Base-by-base conservation (phyloP, 2,329 filamentous ascomycete genomes). In the Alternaria arbusti region DNA sequence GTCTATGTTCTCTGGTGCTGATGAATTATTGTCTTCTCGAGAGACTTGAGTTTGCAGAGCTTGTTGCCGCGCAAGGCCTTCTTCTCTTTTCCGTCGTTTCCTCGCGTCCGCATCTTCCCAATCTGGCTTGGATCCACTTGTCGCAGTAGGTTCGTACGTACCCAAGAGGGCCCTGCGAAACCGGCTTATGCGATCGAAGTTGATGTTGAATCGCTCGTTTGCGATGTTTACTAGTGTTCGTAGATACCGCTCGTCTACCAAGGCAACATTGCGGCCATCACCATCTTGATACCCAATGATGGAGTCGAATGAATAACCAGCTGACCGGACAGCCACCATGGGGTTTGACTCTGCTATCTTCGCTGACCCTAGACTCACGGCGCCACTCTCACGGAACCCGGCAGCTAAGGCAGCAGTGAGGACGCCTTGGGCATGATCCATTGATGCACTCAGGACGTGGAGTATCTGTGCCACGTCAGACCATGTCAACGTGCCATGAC, bases 341-440 rank as follows among this genome's bases (percentile, higher is more conserved):
- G 93, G 93, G 49, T 84, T 89, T 20, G 82, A 76, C 12, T 80
- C 80, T 45, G 80, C 78, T 22, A 79, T 69, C 25, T 77, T 73
- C 6, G 70, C 66, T 11, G 76, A 60, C 6, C 80, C 79, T 50
- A 93, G 77, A 73, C 90, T 92, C 61, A 96, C 86, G 54, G 95
- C 90, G 17, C 95, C 95, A 63, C 91, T 96, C 81, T 98, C 95
- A 13, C 95, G 89, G 77, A 97, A 97, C 0, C 95, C 95, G 5
- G 93, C 91, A 70, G 89, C 87, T 10, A 95, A 84, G 2, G 92
- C 94, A 47, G 91, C 92, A 11, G 89, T 86, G 13, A 97, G 86
- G 17, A 96, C 84, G 9, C 87, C 84, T 69, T 97, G 91, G 5
- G 95, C 93, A 71, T 95, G 88, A 12, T 86, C 81, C 0, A 89